A percentile compares a stretch with the other conserved stretches of the same genome.
Conservation (phyloP, 805 yeast species). For the Monosporozyma unispora region DNA sequence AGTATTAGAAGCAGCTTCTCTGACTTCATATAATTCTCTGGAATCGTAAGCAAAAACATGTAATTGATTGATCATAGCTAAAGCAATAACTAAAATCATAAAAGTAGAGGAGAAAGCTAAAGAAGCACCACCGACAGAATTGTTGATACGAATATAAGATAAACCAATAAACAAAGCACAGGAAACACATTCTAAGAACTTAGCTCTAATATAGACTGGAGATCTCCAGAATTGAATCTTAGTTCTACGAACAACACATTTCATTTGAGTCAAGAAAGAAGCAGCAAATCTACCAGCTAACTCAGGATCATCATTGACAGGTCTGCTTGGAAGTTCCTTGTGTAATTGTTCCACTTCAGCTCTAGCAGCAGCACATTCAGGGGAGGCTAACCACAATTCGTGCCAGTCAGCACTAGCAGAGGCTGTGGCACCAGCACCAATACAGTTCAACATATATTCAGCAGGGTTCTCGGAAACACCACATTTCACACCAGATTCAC, state of each 20-base stretch:
- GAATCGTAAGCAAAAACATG: constrained; percentile 51
- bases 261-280: constrained; percentile 33
- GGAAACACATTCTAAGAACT: constrained; percentile 41
- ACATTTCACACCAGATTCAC: constrained; percentile 64
- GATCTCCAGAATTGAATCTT: constrained; percentile 58
- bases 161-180: constrained; percentile 59
- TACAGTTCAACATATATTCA: constrained; percentile 62
- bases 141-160: constrained; percentile 52
- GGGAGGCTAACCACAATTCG: constrained; percentile 49
- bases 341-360: constrained; percentile 50
- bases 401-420: constrained; percentile 49
- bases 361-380: constrained; percentile 42
- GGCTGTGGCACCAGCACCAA: constrained; percentile 79
- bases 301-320: constrained; percentile 31
- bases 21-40: constrained; percentile 58
- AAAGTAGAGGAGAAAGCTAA: constrained; percentile 55
- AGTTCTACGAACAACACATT: constrained; percentile 42
- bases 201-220: constrained; percentile 51
- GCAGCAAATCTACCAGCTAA: constrained; percentile 41
- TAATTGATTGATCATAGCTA: constrained; percentile 52
- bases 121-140: constrained; percentile 54
- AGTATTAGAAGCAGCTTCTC: constrained; percentile 66
- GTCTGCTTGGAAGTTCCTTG: constrained; percentile 29
- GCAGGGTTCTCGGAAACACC: constrained; percentile 58
- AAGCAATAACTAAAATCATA: constrained; percentile 44